Conservation (phyloP, 305 asterid species). For the Fraxinus angustifolia region DNA sequence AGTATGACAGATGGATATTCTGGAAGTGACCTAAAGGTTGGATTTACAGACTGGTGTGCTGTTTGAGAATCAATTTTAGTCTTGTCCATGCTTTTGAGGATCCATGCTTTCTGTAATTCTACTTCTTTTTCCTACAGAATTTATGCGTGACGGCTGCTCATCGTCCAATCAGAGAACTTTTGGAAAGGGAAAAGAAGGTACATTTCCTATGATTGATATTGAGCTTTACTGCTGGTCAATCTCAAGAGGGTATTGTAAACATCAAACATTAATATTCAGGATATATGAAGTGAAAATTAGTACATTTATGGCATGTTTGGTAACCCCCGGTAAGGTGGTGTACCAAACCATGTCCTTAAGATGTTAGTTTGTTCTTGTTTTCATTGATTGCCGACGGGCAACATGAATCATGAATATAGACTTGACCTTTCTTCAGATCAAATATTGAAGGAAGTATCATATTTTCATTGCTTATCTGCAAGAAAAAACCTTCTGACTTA, state of each 20-base stretch:
- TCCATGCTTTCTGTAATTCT: constrained; percentile 9
- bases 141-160: constrained; percentile 55
- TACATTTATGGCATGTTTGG: not conserved
- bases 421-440: not conserved
- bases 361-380: constrained; percentile 11
- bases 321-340: not conserved
- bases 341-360: not conserved
- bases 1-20: constrained; percentile 60
- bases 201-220: not conserved
- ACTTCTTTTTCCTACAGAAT: constrained; percentile 28
- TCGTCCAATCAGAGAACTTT: constrained; percentile 52
- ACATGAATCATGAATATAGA: not conserved
- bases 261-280: not conserved
- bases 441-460: not conserved
- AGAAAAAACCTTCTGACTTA: not conserved
- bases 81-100: constrained; percentile 9
- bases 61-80: not conserved
- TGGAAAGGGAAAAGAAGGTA: constrained; percentile 59
- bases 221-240: not conserved
- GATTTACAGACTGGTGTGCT: constrained; percentile 10
- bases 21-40: constrained; percentile 62
- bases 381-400: not conserved
- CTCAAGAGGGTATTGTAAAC: not conserved
- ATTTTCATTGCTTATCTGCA: not conserved
- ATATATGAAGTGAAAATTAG: constrained; percentile 5